Evolutionary conservation across 495 filamentous ascomycete genomes (phyloP), one percentile per base, ranked within the genome.

Genomic region (Penicillium pulvis): DNA sequence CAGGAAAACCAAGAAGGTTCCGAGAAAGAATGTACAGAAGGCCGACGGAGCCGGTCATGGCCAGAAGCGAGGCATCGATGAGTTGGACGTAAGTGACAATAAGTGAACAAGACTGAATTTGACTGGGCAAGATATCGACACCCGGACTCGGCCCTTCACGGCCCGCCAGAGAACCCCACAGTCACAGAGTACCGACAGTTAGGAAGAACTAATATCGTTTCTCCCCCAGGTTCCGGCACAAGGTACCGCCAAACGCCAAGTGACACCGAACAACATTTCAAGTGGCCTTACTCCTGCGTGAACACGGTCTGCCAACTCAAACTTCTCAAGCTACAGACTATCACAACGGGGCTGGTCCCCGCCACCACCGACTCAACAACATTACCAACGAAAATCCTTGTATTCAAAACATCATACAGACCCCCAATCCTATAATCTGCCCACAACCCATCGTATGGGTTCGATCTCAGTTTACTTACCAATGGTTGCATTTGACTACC

Each of bases 1-100:
- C 6, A 85, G 82, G 53, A 82, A 87, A 23, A 83, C 82, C 70
- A 86, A 84, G 68, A 92, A 87, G 76, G 79, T 75, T 30, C 53
- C 70, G 35, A 85, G 81, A 12, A 49, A 30, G 26, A 30, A 49
- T 9, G 26, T 17, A 14, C 7, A 48, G 66, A 78, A 69, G 50
- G 51, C 63, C 57, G 71, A 76, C 36, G 44, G 65, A 24, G 62
- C 60, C 56, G 66, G 63, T 23, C 76, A 81, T 66, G 67, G 63
- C 19, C 76, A 82, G 68, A 76, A 79, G 59, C 71, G 78, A 51
- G 63, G 63, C 55, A 69, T 79, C 62, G 71, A 73, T 67, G 64
- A 78, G 63, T 55, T 80, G 58, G 75, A 80, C 70, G 77, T 80
- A 80, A 80, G 77, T 78, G 30, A 62, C 59, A 42, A 60, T 57